Base-by-base conservation (phyloP, 2,329 filamentous ascomycete species). In the Trichophyton schoenleinii region DNA sequence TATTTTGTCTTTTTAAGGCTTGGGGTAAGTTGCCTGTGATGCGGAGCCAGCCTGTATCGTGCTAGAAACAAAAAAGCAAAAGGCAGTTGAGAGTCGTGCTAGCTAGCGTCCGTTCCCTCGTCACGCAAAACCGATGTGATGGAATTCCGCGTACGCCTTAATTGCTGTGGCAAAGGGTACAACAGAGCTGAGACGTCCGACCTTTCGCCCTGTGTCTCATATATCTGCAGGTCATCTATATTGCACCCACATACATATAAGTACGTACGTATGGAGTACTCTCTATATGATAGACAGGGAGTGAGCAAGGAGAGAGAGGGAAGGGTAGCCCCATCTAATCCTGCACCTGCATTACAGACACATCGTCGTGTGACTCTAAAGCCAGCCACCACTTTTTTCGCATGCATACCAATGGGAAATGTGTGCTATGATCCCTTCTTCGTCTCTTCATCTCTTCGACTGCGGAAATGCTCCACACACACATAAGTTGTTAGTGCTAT, bases 361-460 rank as follows among this genome's bases (percentile, higher is more conserved):
- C 52, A 55, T 55, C 52, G 52, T 55, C 52, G 52, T 36, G 52
- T 55, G 52, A 55, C 52, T 28, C 9, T 55, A 36, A 8, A 36
- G 31, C 52, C 52, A 55, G 31, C 52, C 52, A 36, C 52, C 46
- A 52, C 13, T 52, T 52, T 25, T 44, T 7, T 52, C 20, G 22
- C 20, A 28, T 52, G 13, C 46, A 25, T 28, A 15, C 28, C 5
- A 28, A 36, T 36, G 52, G 13, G n/a, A 20, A 11, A 34, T n/a
- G 28, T 55, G 52, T 55, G 52, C 52, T 55, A 55, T 55, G 52
- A 55, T 55, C 52, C 31, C 52, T 34, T 55, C 52, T 28, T 55
- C 52, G 31, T 55, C 52, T 31, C 34, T 38, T 38, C 34, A 13
- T 38, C 34, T 38, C 34, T 36, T 22, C 25, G 4, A 55, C 31